phyloP scores from a whole-genome alignment of 1,284 basidiomycete species.

The Ceratobasidium sp. region DNA sequence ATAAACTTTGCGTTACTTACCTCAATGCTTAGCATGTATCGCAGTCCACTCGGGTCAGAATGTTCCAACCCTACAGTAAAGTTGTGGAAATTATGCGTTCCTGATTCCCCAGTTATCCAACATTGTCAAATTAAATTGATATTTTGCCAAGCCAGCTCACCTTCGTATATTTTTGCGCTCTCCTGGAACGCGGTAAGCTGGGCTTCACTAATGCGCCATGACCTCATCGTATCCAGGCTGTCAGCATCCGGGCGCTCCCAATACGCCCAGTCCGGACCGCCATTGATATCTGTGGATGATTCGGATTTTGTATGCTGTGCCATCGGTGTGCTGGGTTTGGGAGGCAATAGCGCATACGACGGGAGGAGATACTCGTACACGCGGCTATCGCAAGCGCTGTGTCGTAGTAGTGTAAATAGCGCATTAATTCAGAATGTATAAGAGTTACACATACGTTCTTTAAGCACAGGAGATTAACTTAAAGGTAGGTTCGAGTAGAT shows the following conservation, averaged over 20 bases:
- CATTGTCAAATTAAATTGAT: constrained; percentile 14
- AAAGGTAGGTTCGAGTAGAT: not conserved
- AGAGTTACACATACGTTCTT: constrained; percentile 25
- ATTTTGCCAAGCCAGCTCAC: constrained; percentile 52
- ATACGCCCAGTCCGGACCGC: constrained; percentile 32
- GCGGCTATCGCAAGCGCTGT: constrained; percentile 45
- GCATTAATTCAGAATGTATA: not conserved
- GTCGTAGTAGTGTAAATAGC: not conserved
- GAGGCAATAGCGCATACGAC: constrained; percentile 92
- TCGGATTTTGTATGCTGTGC: constrained; percentile 48
- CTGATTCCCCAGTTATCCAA: constrained; percentile 22
- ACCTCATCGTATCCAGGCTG: constrained; percentile 67
- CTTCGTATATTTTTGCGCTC: constrained; percentile 74
- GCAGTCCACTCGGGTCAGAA: constrained; percentile 80
- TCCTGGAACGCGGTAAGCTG: constrained; percentile 13
- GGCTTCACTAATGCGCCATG: constrained; percentile 42
- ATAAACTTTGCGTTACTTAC: constrained; percentile 59
- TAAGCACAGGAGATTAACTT: not conserved
- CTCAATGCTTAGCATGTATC: constrained; percentile 87
- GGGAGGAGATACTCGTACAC: constrained; percentile 67
- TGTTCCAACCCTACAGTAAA: constrained; percentile 93
- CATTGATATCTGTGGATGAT: not conserved
- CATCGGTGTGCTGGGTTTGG: constrained; percentile 78
- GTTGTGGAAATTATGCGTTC: constrained; percentile 94
- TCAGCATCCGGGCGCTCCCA: constrained; percentile 52